Conservation (phyloP, 805 yeast genomes). For the Pichia exigua region DNA sequence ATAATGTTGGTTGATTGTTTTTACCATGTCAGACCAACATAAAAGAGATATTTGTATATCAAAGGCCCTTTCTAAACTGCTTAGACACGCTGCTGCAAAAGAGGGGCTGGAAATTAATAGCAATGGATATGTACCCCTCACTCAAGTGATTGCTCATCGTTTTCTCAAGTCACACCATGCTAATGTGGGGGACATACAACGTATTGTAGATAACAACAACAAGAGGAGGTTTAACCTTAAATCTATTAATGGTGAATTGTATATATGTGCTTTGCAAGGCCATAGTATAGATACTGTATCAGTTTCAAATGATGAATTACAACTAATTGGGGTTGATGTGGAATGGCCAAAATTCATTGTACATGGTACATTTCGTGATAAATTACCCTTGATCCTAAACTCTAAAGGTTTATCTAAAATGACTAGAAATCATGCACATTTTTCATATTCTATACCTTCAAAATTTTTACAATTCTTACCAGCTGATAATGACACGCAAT, state of each 20-base stretch:
- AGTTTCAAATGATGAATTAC: conserved; percentile 25
- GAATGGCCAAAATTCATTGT: conserved; percentile 49
- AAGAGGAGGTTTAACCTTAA: conserved; percentile 57
- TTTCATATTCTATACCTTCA: conserved; percentile 53
- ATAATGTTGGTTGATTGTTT: too few species aligned
- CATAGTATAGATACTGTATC: conserved; percentile 56
- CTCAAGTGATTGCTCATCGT: conserved; percentile 46
- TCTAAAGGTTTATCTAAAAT: conserved; percentile 56
- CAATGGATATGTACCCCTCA: conserved; percentile 57
- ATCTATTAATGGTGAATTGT: conserved; percentile 6
- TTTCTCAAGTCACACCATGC: conserved; percentile 50
- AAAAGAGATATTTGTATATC: conserved; percentile 39
- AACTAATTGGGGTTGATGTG: conserved; percentile 8
- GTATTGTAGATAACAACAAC: conserved; percentile 56
- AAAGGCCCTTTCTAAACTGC: conserved; percentile 62
- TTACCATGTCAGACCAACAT: neutral
- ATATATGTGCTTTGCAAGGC: conserved; percentile 89
- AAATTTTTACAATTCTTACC: conserved; percentile 15
- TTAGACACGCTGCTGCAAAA: conserved; percentile 78
- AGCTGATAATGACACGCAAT: neutral
- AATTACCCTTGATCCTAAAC: conserved; percentile 39
- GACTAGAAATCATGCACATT: conserved; percentile 80
- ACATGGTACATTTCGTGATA: conserved; percentile 68
- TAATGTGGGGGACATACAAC: conserved; percentile 47
- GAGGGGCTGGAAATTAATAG: conserved; percentile 58